Evolutionary conservation across 495 filamentous ascomycete species (phyloP).

Genomic region (Glutinoglossum americanum): DNA sequence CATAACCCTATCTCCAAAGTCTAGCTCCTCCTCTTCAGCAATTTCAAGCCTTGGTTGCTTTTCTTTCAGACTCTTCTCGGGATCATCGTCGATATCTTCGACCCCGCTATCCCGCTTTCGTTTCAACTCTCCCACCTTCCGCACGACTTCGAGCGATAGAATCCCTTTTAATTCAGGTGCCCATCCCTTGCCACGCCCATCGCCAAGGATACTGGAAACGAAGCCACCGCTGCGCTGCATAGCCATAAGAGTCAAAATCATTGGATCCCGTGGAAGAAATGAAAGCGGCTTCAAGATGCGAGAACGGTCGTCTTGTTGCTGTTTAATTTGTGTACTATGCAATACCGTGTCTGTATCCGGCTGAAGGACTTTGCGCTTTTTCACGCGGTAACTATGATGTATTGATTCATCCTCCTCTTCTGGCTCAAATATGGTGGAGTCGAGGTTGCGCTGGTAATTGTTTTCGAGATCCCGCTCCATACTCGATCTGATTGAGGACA

Average conservation of each 20-base stretch:
- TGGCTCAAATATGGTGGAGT: slow-evolving; percentile 20
- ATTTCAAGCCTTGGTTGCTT: slow-evolving; percentile 52
- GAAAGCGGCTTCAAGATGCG: slow-evolving; percentile 58
- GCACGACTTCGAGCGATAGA: slow-evolving; percentile 59
- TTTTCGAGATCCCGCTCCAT: slow-evolving; percentile 33
- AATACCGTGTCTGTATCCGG: slow-evolving; percentile 44
- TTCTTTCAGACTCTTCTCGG: slow-evolving; percentile 22
- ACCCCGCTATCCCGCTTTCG: slow-evolving; percentile 82
- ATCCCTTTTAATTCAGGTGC: slow-evolving; percentile 79
- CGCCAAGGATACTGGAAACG: slow-evolving; percentile 56
- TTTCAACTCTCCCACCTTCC: slow-evolving; percentile 63
- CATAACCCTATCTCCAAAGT: slow-evolving; percentile 25
- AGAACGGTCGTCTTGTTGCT: slow-evolving; percentile 56
- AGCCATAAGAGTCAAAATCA: slow-evolving; percentile 67
- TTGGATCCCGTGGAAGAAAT: slow-evolving; percentile 69
- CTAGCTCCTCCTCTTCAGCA: slow-evolving; percentile 35
- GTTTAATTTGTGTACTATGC: slow-evolving; percentile 38
- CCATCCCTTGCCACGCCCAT: slow-evolving; percentile 55
- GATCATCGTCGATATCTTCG: slow-evolving; percentile 48
- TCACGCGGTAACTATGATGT: slow-evolving; percentile 35
- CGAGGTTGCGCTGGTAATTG: slow-evolving; percentile 23
- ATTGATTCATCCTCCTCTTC: slow-evolving; percentile 30
- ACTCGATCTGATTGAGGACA: slow-evolving; percentile 33
- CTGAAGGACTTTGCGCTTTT: slow-evolving; percentile 54
- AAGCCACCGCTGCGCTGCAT: slow-evolving; percentile 79